phyloP scores from a whole-genome alignment of 2,329 filamentous ascomycete species.

The Epichloe hybrida region DNA sequence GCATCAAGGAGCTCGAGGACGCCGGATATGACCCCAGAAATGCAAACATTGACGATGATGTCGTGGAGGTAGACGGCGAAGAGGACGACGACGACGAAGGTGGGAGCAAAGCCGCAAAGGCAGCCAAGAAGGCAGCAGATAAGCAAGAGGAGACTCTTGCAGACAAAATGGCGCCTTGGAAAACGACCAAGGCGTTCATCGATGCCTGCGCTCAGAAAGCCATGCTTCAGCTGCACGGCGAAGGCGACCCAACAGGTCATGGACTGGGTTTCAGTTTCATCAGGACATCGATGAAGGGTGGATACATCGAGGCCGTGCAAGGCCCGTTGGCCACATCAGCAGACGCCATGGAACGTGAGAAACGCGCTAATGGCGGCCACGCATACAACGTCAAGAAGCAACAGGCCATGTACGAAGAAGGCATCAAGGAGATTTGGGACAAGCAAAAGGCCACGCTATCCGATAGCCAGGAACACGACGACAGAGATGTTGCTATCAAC shows the following conservation, averaged over 20 bases:
- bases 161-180: conserved; percentile 88
- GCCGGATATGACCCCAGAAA: conserved; percentile 67
- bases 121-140: conserved; percentile 29
- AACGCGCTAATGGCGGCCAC: conserved; percentile 83
- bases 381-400: conserved; percentile 96
- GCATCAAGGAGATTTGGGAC: conserved; percentile 86
- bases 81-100: conserved; percentile 34
- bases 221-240: conserved; percentile 89
- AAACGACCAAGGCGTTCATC: conserved; percentile 90
- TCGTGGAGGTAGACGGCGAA: conserved; percentile 50
- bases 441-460: conserved; percentile 68
- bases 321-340: conserved; percentile 54
- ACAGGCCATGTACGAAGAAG: conserved; percentile 80
- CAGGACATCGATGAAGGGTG: conserved; percentile 96
- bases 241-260: conserved; percentile 86
- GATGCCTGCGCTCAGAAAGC: conserved; percentile 89
- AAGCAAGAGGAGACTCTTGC: conserved; percentile 60
- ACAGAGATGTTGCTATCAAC: conserved; percentile 43
- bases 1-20: conserved; percentile 79
- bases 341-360: conserved; percentile 75
- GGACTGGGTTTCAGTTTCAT: conserved; percentile 95
- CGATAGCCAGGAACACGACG: conserved; percentile 54
- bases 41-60: conserved; percentile 48
- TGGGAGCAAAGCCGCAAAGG: conserved; percentile 24
- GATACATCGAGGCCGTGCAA: conserved; percentile 70